These are phyloP conservation scores for Silene uniflora DNA, from an alignment of 148 eudicot genomes.

Conservation along the genomic window DNA sequence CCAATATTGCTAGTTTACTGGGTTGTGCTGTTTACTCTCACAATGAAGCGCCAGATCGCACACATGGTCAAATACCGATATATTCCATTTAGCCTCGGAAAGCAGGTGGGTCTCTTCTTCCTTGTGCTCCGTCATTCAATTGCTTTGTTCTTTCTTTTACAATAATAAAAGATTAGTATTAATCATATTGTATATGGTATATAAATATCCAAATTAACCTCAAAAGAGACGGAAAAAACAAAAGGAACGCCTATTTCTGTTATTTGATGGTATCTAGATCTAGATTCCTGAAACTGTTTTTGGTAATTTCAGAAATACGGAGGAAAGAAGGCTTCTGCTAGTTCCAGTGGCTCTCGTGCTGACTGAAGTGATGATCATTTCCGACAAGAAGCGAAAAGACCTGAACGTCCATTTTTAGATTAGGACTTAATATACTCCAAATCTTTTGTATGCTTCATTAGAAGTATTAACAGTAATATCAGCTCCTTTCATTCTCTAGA, in stretches of 20 bases:
- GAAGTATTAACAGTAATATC: constrained; percentile 29
- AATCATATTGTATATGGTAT: too few relatives aligned
- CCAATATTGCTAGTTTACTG: constrained; percentile 62
- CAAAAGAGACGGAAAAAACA: not conserved
- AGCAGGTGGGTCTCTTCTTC: constrained; percentile 47
- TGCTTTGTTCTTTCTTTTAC: not conserved
- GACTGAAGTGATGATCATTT: constrained; percentile 25
- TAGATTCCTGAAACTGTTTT: constrained; percentile 9
- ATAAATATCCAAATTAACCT: not conserved
- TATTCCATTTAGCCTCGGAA: constrained; percentile 73
- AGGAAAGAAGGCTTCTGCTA: constrained; percentile 47
- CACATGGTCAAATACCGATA: constrained; percentile 93
- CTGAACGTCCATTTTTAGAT: constrained; percentile 14
- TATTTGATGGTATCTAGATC: not conserved
- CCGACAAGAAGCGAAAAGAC: constrained; percentile 14
- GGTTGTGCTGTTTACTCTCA: constrained; percentile 67
- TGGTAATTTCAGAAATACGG: constrained; percentile 46
- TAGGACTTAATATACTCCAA: constrained; percentile 18
- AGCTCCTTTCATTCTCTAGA: constrained; percentile 16
- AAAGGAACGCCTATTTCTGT: too few relatives aligned
- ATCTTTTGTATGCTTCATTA: constrained; percentile 17
- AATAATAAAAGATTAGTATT: too few relatives aligned
- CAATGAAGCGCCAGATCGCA: constrained; percentile 87
- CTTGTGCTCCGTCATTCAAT: not conserved
- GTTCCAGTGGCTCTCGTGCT: constrained; percentile 30